Evolutionary conservation across 208 protist species (phyloP).

Genomic region (Crithidia expoeki): DNA sequence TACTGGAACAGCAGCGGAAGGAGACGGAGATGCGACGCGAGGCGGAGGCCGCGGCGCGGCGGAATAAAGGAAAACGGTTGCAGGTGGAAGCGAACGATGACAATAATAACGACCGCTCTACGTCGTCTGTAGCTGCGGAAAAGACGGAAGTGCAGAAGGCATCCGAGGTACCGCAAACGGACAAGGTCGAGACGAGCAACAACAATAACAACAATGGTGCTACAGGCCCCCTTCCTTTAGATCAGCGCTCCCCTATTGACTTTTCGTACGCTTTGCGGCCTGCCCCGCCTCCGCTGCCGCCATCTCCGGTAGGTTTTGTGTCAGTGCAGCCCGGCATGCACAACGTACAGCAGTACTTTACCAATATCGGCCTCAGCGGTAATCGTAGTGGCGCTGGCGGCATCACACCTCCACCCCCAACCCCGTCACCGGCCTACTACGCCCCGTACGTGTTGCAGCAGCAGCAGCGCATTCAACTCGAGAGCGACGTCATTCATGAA

Average conservation of each 20-base stretch:
- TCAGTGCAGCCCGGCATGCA: not conserved
- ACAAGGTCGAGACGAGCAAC: not conserved
- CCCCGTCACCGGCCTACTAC: not conserved
- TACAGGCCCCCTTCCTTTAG: not conserved
- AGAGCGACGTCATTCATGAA: slow-evolving; percentile 27
- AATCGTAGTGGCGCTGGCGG: too few species aligned
- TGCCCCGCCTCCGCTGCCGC: not conserved
- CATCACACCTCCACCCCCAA: not conserved
- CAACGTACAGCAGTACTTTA: slow-evolving; percentile 11
- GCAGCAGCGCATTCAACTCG: slow-evolving; percentile 11
- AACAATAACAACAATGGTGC: not conserved
- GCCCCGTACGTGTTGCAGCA: slow-evolving; percentile 12
- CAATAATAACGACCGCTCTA: not conserved
- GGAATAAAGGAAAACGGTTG: slow-evolving; percentile 14
- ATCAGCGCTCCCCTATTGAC: slow-evolving; percentile 12
- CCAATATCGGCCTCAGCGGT: slow-evolving; percentile 14
- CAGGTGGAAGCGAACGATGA: not conserved
- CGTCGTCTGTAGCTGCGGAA: not conserved
- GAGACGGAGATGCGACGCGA: slow-evolving; percentile 33
- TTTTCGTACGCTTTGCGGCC: slow-evolving; percentile 5
- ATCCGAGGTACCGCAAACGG: not conserved
- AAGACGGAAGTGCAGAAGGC: not conserved
- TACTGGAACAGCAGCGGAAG: slow-evolving; percentile 30
- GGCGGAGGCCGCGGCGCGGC: slow-evolving; percentile 34
- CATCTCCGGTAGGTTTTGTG: not conserved